A percentile compares a stretch with the other conserved stretches of the same genome.
Evolutionary conservation across 2,329 filamentous ascomycete species (phyloP).

Genomic region (Thielaviopsis punctulata): DNA sequence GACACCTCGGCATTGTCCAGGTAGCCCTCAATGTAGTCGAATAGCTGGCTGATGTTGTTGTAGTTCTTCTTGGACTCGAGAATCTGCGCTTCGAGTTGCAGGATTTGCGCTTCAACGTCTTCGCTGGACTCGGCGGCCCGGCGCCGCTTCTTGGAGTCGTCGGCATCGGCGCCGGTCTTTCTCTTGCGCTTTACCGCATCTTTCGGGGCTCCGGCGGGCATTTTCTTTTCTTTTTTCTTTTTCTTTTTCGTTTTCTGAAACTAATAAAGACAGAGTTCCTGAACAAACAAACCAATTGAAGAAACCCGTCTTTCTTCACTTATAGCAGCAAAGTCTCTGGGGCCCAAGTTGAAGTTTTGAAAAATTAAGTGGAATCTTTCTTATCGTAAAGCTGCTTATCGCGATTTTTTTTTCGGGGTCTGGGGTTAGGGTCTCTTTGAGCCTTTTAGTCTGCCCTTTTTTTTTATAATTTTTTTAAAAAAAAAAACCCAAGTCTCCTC

Average conservation of each 20-base stretch:
- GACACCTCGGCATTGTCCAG: slow-evolving; percentile 36
- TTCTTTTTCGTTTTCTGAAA: no score
- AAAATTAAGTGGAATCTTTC: neutral
- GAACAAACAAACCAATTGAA: neutral
- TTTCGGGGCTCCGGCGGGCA: slow-evolving; percentile 10
- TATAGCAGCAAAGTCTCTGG: neutral
- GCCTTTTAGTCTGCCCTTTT: neutral
- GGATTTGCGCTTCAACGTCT: slow-evolving; percentile 46
- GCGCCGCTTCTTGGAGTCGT: slow-evolving; percentile 32
- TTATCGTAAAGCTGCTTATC: neutral
- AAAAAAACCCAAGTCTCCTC: neutral
- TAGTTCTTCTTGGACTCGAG: slow-evolving; percentile 77
- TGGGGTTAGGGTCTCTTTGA: no score
- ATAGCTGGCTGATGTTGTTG: slow-evolving; percentile 67
- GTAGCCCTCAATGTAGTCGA: slow-evolving; percentile 35
- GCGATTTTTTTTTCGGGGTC: neutral
- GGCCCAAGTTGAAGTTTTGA: neutral
- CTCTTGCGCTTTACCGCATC: slow-evolving; percentile 35
- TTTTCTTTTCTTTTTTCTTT: no score
- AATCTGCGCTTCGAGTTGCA: slow-evolving; percentile 64
- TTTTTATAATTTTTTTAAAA: no score
- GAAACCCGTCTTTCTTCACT: neutral
- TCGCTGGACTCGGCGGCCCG: slow-evolving; percentile 25
- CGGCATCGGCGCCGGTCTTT: slow-evolving; percentile 19
- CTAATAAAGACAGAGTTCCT: neutral